Percentiles rank a stretch among this genome's conserved stretches.
These are phyloP conservation scores for Ogataea thermomethanolica DNA, from an alignment of 805 yeast species.

Conservation along the genomic window DNA sequence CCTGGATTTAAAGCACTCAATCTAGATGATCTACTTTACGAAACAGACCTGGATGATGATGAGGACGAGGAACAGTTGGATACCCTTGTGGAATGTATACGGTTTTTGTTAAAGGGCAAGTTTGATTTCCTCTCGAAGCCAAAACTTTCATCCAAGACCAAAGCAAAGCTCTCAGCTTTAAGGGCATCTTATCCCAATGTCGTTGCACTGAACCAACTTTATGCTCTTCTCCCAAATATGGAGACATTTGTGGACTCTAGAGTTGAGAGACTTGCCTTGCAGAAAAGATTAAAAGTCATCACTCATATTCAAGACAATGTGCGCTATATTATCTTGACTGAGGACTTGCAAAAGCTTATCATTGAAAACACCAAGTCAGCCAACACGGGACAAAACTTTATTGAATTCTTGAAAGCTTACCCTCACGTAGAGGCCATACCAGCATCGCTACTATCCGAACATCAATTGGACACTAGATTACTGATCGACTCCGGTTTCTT, in stretches of 20 bases:
- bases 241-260: conserved; percentile 51
- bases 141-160: conserved; percentile 22
- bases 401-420: conserved; percentile 17
- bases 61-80: conserved; percentile 15
- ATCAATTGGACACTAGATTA: conserved; percentile 26
- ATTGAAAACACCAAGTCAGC: neutral
- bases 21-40: conserved; percentile 8
- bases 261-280: conserved; percentile 36
- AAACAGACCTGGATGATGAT: conserved; percentile 13
- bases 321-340: conserved; percentile 25
- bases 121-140: conserved; percentile 24
- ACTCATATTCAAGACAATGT: conserved; percentile 16
- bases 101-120: conserved; percentile 18
- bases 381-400: conserved; percentile 14
- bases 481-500: conserved; percentile 42
- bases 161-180: conserved; percentile 16
- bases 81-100: conserved; percentile 18
- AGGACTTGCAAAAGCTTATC: conserved; percentile 20
- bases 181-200: conserved; percentile 35
- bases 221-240: conserved; percentile 42
- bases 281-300: conserved; percentile 35
- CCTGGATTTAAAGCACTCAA: conserved; percentile 11
- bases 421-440: conserved; percentile 25
- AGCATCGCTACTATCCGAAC: conserved; percentile 17
- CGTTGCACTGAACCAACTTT: conserved; percentile 45